These are phyloP conservation scores for Pythium biforme DNA, from an alignment of 352 stramenopile species.

Conservation along the genomic window DNA sequence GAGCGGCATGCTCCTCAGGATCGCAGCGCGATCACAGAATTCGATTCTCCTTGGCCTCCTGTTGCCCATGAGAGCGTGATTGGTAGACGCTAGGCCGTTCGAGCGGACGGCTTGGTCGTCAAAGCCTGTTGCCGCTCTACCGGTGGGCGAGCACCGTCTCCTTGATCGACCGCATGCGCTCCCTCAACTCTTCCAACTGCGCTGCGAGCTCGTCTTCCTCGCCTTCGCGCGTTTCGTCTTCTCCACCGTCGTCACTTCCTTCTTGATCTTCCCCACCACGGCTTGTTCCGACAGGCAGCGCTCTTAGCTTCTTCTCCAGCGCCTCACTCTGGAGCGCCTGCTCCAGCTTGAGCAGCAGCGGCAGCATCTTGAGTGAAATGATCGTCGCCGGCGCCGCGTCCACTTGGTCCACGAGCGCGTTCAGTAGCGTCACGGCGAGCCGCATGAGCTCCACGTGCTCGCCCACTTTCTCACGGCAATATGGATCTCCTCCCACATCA, in stretches of 20 bases:
- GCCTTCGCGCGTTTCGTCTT: neutral
- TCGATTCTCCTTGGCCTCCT: too few species aligned
- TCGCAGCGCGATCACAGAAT: too few species aligned
- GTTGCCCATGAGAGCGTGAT: too few species aligned
- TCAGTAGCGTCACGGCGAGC: conserved; percentile 50
- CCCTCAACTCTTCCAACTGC: conserved; percentile 10
- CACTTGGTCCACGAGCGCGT: conserved; percentile 47
- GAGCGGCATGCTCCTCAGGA: too few species aligned
- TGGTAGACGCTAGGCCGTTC: too few species aligned
- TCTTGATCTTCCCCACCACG: neutral
- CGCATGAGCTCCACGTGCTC: conserved; percentile 65
- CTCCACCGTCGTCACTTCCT: neutral
- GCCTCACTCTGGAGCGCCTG: conserved; percentile 9
- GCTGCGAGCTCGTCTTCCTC: neutral
- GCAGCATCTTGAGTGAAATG: conserved; percentile 42
- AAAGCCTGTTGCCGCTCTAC: too few species aligned
- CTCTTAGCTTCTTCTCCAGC: neutral
- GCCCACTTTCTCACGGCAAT: conserved; percentile 19
- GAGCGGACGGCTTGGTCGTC: too few species aligned
- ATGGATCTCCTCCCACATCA: neutral
- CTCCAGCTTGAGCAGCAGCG: conserved; percentile 21
- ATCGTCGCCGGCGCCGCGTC: conserved; percentile 24
- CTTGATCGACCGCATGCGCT: conserved; percentile 18
- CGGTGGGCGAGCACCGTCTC: conserved; percentile 18
- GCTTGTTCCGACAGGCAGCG: neutral